A percentile compares a stretch with the other conserved stretches of the same genome.
These are phyloP conservation scores for Xerocomus spinulosus DNA, from an alignment of 768 basidiomycete genomes.

Conservation along the genomic window DNA sequence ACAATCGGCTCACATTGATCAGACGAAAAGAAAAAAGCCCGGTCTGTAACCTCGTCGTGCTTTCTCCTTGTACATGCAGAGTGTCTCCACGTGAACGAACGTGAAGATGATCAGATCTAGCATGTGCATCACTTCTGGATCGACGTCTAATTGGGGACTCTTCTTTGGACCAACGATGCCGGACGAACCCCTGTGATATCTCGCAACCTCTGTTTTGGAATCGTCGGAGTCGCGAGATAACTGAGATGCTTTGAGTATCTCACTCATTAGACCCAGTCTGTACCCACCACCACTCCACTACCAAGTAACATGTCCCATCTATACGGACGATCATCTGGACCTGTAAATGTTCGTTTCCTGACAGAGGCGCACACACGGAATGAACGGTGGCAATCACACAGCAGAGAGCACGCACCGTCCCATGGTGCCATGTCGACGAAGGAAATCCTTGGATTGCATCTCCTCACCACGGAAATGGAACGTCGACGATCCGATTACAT, in stretches of 20 bases:
- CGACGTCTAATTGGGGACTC: constrained; percentile 15
- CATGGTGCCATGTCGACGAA: constrained; percentile 13
- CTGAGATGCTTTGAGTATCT: no score
- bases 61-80: constrained; percentile 8
- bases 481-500: constrained; percentile 18
- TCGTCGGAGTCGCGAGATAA: constrained; percentile 15
- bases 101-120: constrained; percentile 23
- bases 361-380: background rate
- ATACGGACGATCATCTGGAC: constrained; percentile 30
- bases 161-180: constrained; percentile 16
- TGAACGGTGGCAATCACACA: background rate
- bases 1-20: background rate
- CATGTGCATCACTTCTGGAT: constrained; percentile 16
- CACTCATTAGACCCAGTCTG: no score
- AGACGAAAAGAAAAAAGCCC: no score
- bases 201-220: constrained; percentile 8
- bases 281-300: constrained; percentile 11
- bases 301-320: constrained; percentile 25
- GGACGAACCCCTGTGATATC: constrained; percentile 13
- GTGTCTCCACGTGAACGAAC: constrained; percentile 26
- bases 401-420: constrained; percentile 10
- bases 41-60: background rate
- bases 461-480: constrained; percentile 29
- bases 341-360: constrained; percentile 26
- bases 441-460: constrained; percentile 20